These are phyloP conservation scores for Verticillium dahliae DNA, from an alignment of 2,329 filamentous ascomycete species.

Conservation along the genomic window DNA sequence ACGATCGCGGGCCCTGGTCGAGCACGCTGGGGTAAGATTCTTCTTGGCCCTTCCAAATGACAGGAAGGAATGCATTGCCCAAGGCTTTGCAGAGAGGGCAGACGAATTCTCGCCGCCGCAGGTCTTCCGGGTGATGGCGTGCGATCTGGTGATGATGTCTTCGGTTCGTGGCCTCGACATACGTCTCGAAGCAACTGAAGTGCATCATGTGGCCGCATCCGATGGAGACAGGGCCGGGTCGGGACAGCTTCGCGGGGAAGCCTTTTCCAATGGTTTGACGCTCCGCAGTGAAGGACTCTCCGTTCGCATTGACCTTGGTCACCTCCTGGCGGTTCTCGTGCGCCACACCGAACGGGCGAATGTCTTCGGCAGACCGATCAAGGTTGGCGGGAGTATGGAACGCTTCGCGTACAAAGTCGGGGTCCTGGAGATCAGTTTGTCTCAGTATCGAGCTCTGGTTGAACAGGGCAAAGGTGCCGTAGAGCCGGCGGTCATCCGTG, in stretches of 20 bases:
- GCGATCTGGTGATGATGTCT: conserved; percentile 91
- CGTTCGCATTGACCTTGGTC: conserved; percentile 67
- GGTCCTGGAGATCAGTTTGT: conserved; percentile 76
- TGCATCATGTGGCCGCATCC: conserved; percentile 99
- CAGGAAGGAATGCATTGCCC: conserved; percentile 88
- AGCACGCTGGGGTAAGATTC: conserved; percentile 75
- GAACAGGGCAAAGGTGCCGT: conserved; percentile 88
- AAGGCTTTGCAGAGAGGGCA: conserved; percentile 95
- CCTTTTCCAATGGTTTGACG: conserved; percentile 83
- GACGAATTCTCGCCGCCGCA: conserved; percentile 79
- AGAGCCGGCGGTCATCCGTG: conserved; percentile 79
- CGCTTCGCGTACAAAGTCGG: conserved; percentile 79
- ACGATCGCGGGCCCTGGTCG: conserved; percentile 43
- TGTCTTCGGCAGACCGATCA: conserved; percentile 74
- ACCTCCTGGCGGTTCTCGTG: conserved; percentile 76
- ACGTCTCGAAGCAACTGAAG: conserved; percentile 88
- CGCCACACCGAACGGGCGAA: conserved; percentile 86
- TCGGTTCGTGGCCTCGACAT: conserved; percentile 75
- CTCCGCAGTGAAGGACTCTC: conserved; percentile 65
- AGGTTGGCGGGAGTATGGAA: conserved; percentile 71
- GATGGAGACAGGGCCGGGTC: conserved; percentile 73
- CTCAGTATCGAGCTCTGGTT: conserved; percentile 80
- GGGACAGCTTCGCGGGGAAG: conserved; percentile 63
- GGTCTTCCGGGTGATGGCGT: conserved; percentile 81
- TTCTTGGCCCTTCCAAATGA: conserved; percentile 90